These are phyloP conservation scores for Viola odorata DNA, from an alignment of 345 rosid genomes.

Conservation along the genomic window DNA sequence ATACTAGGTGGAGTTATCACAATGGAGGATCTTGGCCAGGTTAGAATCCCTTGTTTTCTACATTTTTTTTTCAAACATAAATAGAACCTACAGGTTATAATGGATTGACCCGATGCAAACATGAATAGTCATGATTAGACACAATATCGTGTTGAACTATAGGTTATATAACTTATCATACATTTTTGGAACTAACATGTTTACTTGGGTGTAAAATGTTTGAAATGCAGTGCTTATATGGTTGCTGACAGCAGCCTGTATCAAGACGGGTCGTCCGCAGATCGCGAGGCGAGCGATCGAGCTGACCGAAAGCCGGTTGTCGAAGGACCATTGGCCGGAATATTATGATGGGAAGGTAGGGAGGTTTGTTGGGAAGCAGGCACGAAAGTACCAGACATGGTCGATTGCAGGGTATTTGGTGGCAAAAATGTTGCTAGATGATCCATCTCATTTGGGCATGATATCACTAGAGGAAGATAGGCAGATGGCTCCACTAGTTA, in stretches of 20 bases:
- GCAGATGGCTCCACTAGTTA: conserved; percentile 1
- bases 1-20: conserved; percentile 18
- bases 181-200: too few relatives aligned
- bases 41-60: background rate
- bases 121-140: too few relatives aligned
- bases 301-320: conserved; percentile 1
- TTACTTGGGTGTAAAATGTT: background rate
- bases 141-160: too few relatives aligned
- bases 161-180: too few relatives aligned
- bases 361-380: conserved; percentile 5
- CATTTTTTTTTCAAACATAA: background rate
- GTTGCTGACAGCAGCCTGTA: conserved; percentile 10
- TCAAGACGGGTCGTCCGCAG: conserved; percentile 8
- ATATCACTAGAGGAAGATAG: conserved; percentile 10
- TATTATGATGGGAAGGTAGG: conserved; percentile 14
- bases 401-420: conserved; percentile 13
- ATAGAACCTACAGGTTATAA: too few relatives aligned
- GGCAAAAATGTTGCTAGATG: conserved; percentile 11
- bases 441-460: conserved; percentile 12
- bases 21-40: conserved; percentile 24
- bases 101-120: too few relatives aligned
- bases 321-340: conserved; percentile 13
- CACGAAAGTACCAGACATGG: conserved; percentile 9
- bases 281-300: conserved; percentile 11
- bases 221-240: conserved; percentile 12